A percentile compares a stretch with the other conserved stretches of the same genome.
phyloP scores from a whole-genome alignment of 2,329 filamentous ascomycete genomes.

The Diaporthe nobilis region DNA sequence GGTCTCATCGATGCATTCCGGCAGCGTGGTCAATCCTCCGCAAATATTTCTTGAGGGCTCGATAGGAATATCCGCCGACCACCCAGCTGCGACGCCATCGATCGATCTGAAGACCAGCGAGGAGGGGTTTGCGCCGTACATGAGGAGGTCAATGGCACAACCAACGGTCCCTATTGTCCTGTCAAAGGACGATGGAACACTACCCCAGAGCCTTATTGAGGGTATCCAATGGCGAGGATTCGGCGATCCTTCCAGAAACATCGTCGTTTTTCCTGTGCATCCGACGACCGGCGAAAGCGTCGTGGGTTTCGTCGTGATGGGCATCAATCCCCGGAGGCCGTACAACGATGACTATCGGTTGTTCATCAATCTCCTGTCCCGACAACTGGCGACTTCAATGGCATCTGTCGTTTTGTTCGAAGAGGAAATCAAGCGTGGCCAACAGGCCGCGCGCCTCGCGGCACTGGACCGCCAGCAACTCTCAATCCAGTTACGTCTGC shows the following conservation, averaged over 20 bases:
- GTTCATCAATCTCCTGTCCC: slow-evolving; percentile 80
- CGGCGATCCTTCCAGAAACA: slow-evolving; percentile 76
- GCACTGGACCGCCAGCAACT: slow-evolving; percentile 83
- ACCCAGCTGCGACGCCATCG: slow-evolving; percentile 70
- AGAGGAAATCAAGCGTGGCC: slow-evolving; percentile 83
- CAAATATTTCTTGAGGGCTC: slow-evolving; percentile 79
- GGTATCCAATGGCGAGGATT: slow-evolving; percentile 80
- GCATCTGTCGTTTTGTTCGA: slow-evolving; percentile 87
- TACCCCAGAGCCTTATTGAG: slow-evolving; percentile 75
- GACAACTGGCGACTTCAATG: slow-evolving; percentile 84
- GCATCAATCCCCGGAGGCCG: slow-evolving; percentile 82
- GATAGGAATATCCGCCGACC: slow-evolving; percentile 76
- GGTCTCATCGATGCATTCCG: slow-evolving; percentile 78
- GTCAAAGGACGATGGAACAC: slow-evolving; percentile 74
- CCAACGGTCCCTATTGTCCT: slow-evolving; percentile 77
- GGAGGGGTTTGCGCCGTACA: slow-evolving; percentile 82
- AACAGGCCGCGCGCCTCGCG: slow-evolving; percentile 80
- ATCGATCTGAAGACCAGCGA: slow-evolving; percentile 79
- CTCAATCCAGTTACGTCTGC: slow-evolving; percentile 79
- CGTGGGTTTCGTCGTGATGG: slow-evolving; percentile 84
- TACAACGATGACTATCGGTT: slow-evolving; percentile 86
- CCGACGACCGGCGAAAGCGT: slow-evolving; percentile 80
- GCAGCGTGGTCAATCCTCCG: slow-evolving; percentile 72
- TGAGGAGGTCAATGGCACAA: slow-evolving; percentile 80
- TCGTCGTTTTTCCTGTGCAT: slow-evolving; percentile 84